These are phyloP conservation scores for Trichoderma koningii DNA, from an alignment of 2,329 filamentous ascomycete genomes.

Conservation along the genomic window DNA sequence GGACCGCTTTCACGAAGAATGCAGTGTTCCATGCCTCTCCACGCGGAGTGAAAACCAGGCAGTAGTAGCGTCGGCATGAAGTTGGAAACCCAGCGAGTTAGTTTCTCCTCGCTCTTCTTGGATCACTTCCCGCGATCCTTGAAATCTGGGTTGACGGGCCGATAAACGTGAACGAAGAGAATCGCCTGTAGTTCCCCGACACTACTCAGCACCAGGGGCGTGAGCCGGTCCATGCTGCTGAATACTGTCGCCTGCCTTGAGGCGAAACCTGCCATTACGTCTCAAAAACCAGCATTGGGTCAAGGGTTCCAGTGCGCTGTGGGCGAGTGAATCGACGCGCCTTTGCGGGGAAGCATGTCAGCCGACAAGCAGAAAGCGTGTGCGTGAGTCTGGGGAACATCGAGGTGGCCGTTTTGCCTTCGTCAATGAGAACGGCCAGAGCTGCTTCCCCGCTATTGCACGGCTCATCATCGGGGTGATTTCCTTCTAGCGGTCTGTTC, in stretches of 20 bases:
- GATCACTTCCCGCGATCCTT: neutral
- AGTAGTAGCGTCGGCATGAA: neutral
- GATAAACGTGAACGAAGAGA: neutral
- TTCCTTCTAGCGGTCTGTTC: constrained; percentile 15
- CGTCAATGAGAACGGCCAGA: constrained; percentile 14
- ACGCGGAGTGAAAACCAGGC: neutral
- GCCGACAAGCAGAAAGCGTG: constrained; percentile 20
- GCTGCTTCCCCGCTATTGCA: constrained; percentile 11
- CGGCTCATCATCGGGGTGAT: constrained; percentile 26
- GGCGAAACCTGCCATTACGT: constrained; percentile 22
- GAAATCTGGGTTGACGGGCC: neutral
- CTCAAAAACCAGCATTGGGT: constrained; percentile 12
- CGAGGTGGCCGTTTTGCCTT: constrained; percentile 14
- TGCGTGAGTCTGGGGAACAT: constrained; percentile 24
- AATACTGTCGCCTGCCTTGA: neutral
- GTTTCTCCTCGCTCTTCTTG: neutral
- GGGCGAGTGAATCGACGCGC: constrained; percentile 13
- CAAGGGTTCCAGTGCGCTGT: constrained; percentile 4
- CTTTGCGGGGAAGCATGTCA: constrained; percentile 27
- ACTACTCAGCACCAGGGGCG: neutral
- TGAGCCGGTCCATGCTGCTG: neutral
- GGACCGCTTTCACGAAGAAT: constrained; percentile 3
- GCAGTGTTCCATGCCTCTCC: neutral
- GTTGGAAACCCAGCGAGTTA: neutral
- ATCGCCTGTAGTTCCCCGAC: neutral